Percentiles rank a stretch among this genome's conserved stretches.
Evolutionary conservation across 768 basidiomycete genomes (phyloP).

Genomic region (Boletus sp.): DNA sequence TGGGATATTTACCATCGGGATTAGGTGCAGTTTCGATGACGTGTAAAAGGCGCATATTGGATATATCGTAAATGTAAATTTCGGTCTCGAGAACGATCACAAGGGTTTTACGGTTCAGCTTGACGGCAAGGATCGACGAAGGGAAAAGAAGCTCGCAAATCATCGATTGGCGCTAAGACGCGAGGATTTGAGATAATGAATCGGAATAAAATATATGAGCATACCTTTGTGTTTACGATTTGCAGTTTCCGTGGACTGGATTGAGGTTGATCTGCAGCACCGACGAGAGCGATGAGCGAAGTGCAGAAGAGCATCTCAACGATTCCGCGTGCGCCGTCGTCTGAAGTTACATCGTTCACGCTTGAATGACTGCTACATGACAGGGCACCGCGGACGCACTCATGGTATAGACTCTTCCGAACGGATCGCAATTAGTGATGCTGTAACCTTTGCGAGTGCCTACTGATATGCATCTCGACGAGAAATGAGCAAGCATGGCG

Average conservation of each 20-base stretch:
- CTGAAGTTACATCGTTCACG: conserved; percentile 37
- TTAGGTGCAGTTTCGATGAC: conserved; percentile 97
- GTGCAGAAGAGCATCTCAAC: conserved; percentile 99
- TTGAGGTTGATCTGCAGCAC: conserved; percentile 88
- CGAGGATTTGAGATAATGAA: not conserved
- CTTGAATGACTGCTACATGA: not conserved
- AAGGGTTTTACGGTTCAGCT: conserved; percentile 94
- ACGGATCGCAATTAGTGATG: conserved; percentile 98
- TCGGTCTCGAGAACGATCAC: conserved; percentile 96
- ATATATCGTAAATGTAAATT: conserved; percentile 99
- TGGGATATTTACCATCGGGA: conserved; percentile 68
- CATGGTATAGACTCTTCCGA: conserved; percentile 92
- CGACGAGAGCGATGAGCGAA: conserved; percentile 94
- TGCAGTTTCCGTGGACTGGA: conserved; percentile 92
- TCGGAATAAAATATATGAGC: conserved; percentile 15
- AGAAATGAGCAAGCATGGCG: conserved; percentile 1
- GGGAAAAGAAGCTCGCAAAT: conserved; percentile 92
- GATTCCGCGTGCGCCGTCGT: conserved; percentile 91
- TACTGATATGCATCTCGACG: conserved; percentile 78
- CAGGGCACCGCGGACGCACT: conserved; percentile 55
- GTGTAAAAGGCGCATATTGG: conserved; percentile 95
- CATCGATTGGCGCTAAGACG: conserved; percentile 84
- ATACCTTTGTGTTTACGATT: conserved; percentile 97
- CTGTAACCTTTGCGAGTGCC: conserved; percentile 95
- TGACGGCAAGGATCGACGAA: conserved; percentile 94